Base-by-base conservation (phyloP, 371 early-diverging fungal genomes). In the Mortierella sp. region DNA sequence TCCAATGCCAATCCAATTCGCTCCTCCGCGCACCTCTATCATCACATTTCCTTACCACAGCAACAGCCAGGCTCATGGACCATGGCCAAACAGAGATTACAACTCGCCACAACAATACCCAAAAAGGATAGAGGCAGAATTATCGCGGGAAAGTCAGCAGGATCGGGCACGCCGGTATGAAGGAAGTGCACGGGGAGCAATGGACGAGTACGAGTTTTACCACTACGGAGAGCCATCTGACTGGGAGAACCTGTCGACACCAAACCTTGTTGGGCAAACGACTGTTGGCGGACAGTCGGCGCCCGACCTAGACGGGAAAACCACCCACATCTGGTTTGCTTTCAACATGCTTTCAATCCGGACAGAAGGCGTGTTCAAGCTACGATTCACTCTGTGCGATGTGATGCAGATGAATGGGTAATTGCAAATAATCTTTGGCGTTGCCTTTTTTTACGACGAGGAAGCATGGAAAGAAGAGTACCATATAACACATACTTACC, bases 301-400 rank as follows among this genome's bases (percentile, higher is more conserved):
- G 2, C 79, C 79, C 21, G 83, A 76, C 55, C 55, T 79, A 16
- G 79, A 79, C 28, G 73, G 54, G 57, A 75, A 48, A 46, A 69
- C 64, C 21, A 64, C 67, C 1, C 73, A 76, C 26, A 64, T 82
- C 34, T 82, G 83, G 83, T 82, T 82, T 37, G 83, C 83, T 5
- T 97, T 97, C 84, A 97, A 96, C 1, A 97, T 96, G 77, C 89
- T 98, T 26, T 94, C 94, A 16, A 95, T 98, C 69, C 91, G 98
- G 34, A 95, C 96, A 61, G 97, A 97, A 75, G 98, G 98, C 0
- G 86, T 90, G 16, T 98, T 96, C 82, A 92, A 95, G 9, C 86
- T 98, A 57, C 93, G 93, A 73, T 98, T 98, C 79, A 89, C 93
- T 26, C 85, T 95, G 1, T 73, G 73, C n/a, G 79, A 82, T 53